Base-by-base conservation (phyloP, 2,329 filamentous ascomycete species). In the Hymenoscyphus fraxineus region DNA sequence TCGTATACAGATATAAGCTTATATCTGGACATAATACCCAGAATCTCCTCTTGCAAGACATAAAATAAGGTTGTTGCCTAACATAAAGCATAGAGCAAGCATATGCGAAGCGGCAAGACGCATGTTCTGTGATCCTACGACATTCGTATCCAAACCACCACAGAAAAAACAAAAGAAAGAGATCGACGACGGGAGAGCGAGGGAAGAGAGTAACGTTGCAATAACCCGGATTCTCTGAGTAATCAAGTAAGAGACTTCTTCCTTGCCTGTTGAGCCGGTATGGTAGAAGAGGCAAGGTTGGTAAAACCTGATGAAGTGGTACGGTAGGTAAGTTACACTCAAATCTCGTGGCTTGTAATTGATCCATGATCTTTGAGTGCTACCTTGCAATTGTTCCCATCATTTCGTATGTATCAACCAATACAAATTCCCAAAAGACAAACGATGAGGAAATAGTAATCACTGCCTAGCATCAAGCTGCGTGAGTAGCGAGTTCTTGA, bases 1-100 rank as follows among this genome's bases (percentile, higher is more conserved):
- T 51, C 44, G 44, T 51, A 51, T 51, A 51, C 44, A 51, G 15
- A 51, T 51, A n/a, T 51, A 51, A 51, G 44, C 44, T 51, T 51
- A 51, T 51, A 51, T 51, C n/a, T 12, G n/a, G n/a, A 10, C 10
- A 19, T 22, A 9, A 22, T 51, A 51, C 44, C 44, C 44, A n/a
- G 1, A 9, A 10, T 51, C 10, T 22, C 13, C 7, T 51, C 6
- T 51, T 16, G 12, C n/a, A 10, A 51, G 22, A 19, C 9, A 54
- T 13, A 22, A 19, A 13, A 54, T 54, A 54, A 19, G 19, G 5
- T 54, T 27, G 47, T 54, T 54, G 19, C 47, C 47, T 54, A 54
- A 3, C 3, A 27, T 27, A 3, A 27, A 27, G 44, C 44, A 51
- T 51, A 51, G 7, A 51, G 7, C 7, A 51, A 51, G 44, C 44